Evolutionary conservation across 2,329 filamentous ascomycete species (phyloP).

Genomic region (Fusarium papillatum): DNA sequence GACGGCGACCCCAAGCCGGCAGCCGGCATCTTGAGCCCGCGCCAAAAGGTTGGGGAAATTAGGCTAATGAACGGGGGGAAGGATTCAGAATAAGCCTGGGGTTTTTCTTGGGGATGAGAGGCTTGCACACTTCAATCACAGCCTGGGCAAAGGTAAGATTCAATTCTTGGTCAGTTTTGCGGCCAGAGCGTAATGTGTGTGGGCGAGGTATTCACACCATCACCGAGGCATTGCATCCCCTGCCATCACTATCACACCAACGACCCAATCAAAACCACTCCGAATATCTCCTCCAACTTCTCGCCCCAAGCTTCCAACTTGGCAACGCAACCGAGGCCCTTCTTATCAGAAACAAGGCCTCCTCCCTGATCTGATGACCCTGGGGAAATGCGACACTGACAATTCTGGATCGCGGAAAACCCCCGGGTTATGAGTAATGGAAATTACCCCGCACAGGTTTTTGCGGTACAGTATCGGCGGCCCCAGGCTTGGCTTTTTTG

Average conservation of each 20-base stretch:
- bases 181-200: background rate
- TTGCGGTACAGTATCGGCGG: background rate
- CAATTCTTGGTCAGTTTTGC: background rate
- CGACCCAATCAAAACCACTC: background rate
- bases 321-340: background rate
- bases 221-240: background rate
- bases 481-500: constrained; percentile 14
- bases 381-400: background rate
- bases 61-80: background rate
- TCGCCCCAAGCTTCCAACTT: background rate
- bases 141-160: background rate
- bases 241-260: background rate
- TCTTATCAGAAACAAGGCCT: background rate
- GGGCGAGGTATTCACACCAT: background rate
- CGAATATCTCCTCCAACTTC: background rate
- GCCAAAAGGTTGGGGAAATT: constrained; percentile 3
- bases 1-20: background rate
- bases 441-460: constrained; percentile 44
- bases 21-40: background rate
- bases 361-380: background rate
- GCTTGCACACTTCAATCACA: background rate
- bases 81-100: background rate
- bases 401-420: background rate
- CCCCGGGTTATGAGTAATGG: constrained; percentile 32
- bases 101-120: background rate